Evolutionary conservation across 176 grass and related monocot genomes (phyloP).

Genomic region (Panicum miliaceum): DNA sequence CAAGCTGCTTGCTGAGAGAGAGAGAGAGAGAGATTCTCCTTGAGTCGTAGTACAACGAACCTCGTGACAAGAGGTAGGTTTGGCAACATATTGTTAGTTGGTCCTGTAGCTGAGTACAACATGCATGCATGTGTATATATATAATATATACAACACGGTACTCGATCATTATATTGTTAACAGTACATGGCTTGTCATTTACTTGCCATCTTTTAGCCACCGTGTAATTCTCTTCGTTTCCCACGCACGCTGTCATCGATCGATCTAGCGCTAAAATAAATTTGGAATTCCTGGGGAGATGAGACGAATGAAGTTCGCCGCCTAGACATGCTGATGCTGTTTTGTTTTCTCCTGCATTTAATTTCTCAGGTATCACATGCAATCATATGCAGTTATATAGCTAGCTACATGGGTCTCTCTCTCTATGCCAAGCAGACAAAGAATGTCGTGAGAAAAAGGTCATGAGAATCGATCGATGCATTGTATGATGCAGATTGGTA

Average conservation of each 20-base stretch:
- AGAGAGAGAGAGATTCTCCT: slow-evolving; percentile 23
- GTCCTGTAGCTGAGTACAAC: neutral
- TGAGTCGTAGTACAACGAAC: neutral
- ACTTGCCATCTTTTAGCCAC: neutral
- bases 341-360: slow-evolving; percentile 22
- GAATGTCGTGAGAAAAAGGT: slow-evolving; percentile 36
- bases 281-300: slow-evolving; percentile 39
- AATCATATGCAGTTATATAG: slow-evolving; percentile 26
- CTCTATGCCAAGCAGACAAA: no score
- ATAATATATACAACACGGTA: slow-evolving; percentile 16
- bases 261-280: neutral
- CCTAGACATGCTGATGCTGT: neutral
- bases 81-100: slow-evolving; percentile 38
- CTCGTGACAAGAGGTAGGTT: slow-evolving; percentile 42
- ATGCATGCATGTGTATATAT: neutral
- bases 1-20: neutral
- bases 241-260: neutral
- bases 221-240: slow-evolving; percentile 37
- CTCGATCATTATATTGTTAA: slow-evolving; percentile 35
- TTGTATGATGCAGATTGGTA: neutral
- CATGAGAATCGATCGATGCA: neutral
- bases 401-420: no score
- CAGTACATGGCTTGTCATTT: slow-evolving; percentile 40
- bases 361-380: slow-evolving; percentile 41
- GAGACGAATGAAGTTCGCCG: slow-evolving; percentile 7